Conservation (phyloP, 2,329 filamentous ascomycete genomes). For the Pseudogymnoascus sp. region DNA sequence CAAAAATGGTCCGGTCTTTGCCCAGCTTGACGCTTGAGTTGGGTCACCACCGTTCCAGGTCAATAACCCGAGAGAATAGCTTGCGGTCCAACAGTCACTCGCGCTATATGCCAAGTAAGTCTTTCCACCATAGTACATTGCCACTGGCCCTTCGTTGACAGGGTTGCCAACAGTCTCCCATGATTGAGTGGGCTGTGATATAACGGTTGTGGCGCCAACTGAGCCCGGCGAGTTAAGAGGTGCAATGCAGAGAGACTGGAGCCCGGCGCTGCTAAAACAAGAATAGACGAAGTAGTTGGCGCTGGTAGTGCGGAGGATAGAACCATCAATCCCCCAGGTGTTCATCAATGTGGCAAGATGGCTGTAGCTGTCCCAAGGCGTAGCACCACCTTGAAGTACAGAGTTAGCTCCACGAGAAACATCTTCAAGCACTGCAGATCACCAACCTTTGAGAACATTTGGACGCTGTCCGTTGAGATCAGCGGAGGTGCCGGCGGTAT, state of each 20-base stretch:
- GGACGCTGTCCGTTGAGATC: conserved; percentile 44
- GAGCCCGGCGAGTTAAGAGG: conserved; percentile 33
- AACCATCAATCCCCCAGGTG: conserved; percentile 48
- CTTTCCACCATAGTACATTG: conserved; percentile 45
- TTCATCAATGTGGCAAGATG: conserved; percentile 41
- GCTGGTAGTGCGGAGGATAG: conserved; percentile 41
- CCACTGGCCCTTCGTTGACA: conserved; percentile 49
- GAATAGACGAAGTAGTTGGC: conserved; percentile 49
- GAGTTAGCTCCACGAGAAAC: neutral
- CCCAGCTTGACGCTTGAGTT: conserved; percentile 38
- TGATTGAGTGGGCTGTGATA: conserved; percentile 42
- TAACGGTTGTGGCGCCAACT: conserved; percentile 40
- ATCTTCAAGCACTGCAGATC: neutral
- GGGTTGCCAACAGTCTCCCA: conserved; percentile 45
- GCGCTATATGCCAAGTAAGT: conserved; percentile 49
- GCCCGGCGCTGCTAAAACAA: conserved; percentile 38
- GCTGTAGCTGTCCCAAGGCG: conserved; percentile 44
- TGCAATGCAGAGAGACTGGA: conserved; percentile 37
- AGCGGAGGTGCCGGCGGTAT: conserved; percentile 41
- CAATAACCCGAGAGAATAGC: conserved; percentile 47
- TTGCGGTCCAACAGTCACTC: conserved; percentile 48
- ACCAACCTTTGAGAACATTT: conserved; percentile 44
- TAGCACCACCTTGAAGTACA: conserved; percentile 37
- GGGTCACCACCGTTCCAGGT: conserved; percentile 47
- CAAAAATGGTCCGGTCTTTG: conserved; percentile 46